Evolutionary conservation across 768 basidiomycete genomes (phyloP).

Genomic region (Lyophyllum decastes): DNA sequence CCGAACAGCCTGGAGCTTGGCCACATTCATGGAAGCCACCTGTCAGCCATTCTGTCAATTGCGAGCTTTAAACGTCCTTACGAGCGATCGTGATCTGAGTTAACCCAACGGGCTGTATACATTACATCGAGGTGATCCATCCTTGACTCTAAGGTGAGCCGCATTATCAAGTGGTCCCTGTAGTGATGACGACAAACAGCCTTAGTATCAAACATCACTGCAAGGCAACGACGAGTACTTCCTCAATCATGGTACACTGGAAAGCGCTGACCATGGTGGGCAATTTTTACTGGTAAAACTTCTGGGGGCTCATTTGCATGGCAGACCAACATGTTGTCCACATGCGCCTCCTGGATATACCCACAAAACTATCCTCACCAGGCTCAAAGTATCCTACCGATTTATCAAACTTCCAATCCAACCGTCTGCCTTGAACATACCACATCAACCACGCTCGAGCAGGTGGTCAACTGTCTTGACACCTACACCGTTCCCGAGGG

Average conservation of each 20-base stretch:
- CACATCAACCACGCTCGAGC: constrained; percentile 4
- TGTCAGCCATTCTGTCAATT: too few relatives aligned
- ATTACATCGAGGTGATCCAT: too few relatives aligned
- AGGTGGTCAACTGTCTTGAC: constrained; percentile 29
- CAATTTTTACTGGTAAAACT: neutral
- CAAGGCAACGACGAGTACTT: too few relatives aligned
- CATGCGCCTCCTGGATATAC: neutral
- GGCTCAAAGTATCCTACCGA: neutral
- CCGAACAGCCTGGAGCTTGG: too few relatives aligned
- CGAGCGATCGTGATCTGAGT: too few relatives aligned
- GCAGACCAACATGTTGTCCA: neutral
- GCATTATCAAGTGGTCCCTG: too few relatives aligned
- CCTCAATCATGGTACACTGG: neutral
- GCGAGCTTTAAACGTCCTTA: too few relatives aligned
- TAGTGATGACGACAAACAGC: too few relatives aligned
- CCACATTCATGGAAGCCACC: too few relatives aligned
- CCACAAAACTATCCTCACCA: neutral
- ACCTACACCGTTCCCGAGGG: constrained; percentile 28
- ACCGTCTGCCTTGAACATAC: neutral
- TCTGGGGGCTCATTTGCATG: neutral
- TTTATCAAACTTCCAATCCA: neutral
- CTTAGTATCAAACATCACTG: too few relatives aligned
- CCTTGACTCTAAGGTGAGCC: too few relatives aligned
- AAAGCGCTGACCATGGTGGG: neutral
- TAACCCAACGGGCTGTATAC: too few relatives aligned